Evolutionary conservation across 495 filamentous ascomycete species (phyloP), one percentile per base, ranked within the genome.

Genomic region (Trichoderma reesei): DNA sequence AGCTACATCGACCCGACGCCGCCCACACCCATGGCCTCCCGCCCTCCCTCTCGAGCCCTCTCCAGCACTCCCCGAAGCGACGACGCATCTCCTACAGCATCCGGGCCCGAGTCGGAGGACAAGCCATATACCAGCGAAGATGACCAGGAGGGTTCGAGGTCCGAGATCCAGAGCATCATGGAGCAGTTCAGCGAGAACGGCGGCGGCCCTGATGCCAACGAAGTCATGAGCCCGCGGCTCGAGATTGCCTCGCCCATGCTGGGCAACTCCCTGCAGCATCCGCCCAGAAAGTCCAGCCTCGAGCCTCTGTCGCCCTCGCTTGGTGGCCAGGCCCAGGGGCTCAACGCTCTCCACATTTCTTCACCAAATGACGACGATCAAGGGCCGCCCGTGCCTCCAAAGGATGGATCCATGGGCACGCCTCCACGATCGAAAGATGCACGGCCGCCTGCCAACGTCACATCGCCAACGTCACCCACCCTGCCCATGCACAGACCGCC

Each of bases 81-180:
- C 44, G 63, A 71, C 26, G 76, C 75, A 64, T 85, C 87, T 2
- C 86, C 86, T 3, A 80, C 81, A 3, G 72, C 80, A 73, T 88
- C 85, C 20, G 76, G 81, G 73, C 77, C 77, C 34, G 82, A 77
- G 18, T 82, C 76, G 70, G 84, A 80, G 66, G 80, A 78, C 65
- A 82, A 74, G 70, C 75, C 72, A 63, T 78, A 74, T 62, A 62
- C 70, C 60, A 86, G 82, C 62, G 79, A 82, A 65, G 81, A 83
- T 65, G 78, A 84, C 62, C 79, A 80, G 39, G 85, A 88, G 61
- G 83, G 82, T 36, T 91, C 90, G 4, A 86, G 86, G 62, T 86
- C 87, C 1, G 94, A 97, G 72, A 97, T 98, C 60, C 90, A 97
- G 74, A 96, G 82, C 70, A 97, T 98, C 66, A 96, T 98, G 88